phyloP scores from a whole-genome alignment of 805 yeast species.

The Priceomyces melissophilus region DNA sequence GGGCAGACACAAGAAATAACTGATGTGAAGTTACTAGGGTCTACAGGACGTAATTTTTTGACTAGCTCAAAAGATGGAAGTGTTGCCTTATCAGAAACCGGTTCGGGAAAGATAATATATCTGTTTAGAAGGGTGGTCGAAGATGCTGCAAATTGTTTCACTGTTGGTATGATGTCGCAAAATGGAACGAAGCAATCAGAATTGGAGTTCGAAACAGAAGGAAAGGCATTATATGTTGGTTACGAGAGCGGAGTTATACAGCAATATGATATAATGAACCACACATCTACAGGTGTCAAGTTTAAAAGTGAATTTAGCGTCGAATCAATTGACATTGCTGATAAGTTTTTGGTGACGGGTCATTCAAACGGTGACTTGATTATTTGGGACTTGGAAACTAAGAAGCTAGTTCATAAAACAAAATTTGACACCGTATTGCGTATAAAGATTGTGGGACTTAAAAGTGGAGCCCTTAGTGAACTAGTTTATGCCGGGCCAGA shows the following conservation, averaged over 20 bases:
- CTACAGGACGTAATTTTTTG: conserved; percentile 62
- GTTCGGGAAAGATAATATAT: conserved; percentile 45
- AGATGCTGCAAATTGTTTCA: conserved; percentile 18
- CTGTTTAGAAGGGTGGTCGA: conserved; percentile 23
- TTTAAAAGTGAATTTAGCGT: conserved; percentile 9
- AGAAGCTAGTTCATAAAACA: neutral
- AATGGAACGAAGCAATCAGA: conserved; percentile 4
- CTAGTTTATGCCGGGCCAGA: conserved; percentile 26
- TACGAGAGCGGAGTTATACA: conserved; percentile 34
- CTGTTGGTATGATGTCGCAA: conserved; percentile 6
- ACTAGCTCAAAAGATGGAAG: conserved; percentile 55
- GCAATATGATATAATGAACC: conserved; percentile 18
- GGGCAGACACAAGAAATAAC: conserved; percentile 51
- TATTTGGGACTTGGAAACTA: conserved; percentile 10
- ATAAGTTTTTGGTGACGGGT: conserved; percentile 17
- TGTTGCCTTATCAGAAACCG: conserved; percentile 68
- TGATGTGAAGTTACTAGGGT: conserved; percentile 50
- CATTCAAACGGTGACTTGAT: conserved; percentile 15
- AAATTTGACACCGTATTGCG: conserved; percentile 2
- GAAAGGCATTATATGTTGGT: conserved; percentile 42
- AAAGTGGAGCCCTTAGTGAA: conserved; percentile 3
- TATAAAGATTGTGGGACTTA: neutral
- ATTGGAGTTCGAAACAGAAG: conserved; percentile 48
- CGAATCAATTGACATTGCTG: conserved; percentile 9
- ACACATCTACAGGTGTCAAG: conserved; percentile 10